Base-by-base conservation (phyloP, 345 rosid genomes). In the Clarkia xantiana region DNA sequence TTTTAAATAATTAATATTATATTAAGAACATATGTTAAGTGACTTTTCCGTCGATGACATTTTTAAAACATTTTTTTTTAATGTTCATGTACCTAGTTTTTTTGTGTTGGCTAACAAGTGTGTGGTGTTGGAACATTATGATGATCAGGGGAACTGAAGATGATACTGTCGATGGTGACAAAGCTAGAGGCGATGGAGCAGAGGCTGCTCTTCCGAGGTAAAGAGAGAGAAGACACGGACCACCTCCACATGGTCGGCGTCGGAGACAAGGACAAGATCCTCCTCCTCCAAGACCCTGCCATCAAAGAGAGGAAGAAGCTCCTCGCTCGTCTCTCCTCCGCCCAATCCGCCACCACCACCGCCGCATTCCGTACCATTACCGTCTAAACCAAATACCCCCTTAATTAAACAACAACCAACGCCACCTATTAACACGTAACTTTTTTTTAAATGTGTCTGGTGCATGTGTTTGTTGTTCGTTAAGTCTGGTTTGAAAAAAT, bases 211-310 rank as follows among this genome's bases (percentile, higher is more conserved):
- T 91, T 74, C 86, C 83, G 71, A 72, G 98, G 98, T 42, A 91
- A 79, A 66, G 94, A 91, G 52, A 81, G 85, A 67, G 98, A 81
- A 23, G 81, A 83, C 50, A 29, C 55, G 19, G 98, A 86, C 51
- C 74, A 60, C 59, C 52, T 91, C 56, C 96, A 86, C 89, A 86
- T 91, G 98, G 82, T 81, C 40, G 98, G 98, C 2, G 89, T 91
- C 54, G 70, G 72, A 58, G 94, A 86, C 72, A 79, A 76, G 59
- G 84, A 86, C 73, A 86, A 91, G 55, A 75, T 91, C 36, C 65
- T 91, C 20, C 52, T 91, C 65, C 56, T 91, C 51, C 73, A 91
- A 61, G 91, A 83, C 78, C 98, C 98, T 12, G 88, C 89, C 1
- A 75, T 74, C 63, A 83, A 68, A 61, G 94, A 80, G 53, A 76